Percentiles rank a stretch among this genome's conserved stretches.
These are phyloP conservation scores for Aechmea fasciata DNA, from an alignment of 176 grass and related monocot species.

Conservation along the genomic window DNA sequence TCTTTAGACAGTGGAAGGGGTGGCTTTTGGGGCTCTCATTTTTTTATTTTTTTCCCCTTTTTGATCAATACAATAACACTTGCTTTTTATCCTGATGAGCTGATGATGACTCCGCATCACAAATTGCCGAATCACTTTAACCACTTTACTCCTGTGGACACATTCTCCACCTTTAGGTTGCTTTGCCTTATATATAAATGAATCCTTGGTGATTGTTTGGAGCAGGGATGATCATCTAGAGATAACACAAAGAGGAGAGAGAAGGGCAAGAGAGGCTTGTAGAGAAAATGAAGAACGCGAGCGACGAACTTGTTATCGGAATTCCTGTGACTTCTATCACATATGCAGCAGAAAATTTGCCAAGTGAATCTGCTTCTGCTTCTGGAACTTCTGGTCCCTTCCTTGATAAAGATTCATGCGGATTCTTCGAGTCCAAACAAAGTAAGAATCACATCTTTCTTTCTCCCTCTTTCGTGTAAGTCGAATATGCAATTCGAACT, in stretches of 20 bases:
- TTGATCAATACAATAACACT: slow-evolving; percentile 17
- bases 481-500: no score
- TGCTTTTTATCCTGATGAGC: slow-evolving; percentile 31
- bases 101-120: slow-evolving; percentile 35
- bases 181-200: slow-evolving; percentile 30
- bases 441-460: slow-evolving; percentile 26
- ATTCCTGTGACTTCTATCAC: slow-evolving; percentile 37
- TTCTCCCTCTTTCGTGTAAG: background rate
- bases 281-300: slow-evolving; percentile 29
- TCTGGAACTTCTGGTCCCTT: background rate
- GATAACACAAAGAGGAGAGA: slow-evolving; percentile 3
- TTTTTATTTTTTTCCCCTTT: slow-evolving; percentile 17
- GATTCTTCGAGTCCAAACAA: slow-evolving; percentile 25
- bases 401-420: background rate
- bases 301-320: slow-evolving; percentile 41
- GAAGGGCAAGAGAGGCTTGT: slow-evolving; percentile 2
- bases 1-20: slow-evolving; percentile 27
- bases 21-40: slow-evolving; percentile 10
- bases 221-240: slow-evolving; percentile 25
- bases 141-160: background rate
- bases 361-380: slow-evolving; percentile 17
- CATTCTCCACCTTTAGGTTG: slow-evolving; percentile 1
- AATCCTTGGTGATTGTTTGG: slow-evolving; percentile 9
- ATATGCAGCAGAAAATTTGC: slow-evolving; percentile 28
- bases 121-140: background rate